These are phyloP conservation scores for Lithocarpus polystachyus DNA, from an alignment of 306 rosid genomes.

Conservation along the genomic window DNA sequence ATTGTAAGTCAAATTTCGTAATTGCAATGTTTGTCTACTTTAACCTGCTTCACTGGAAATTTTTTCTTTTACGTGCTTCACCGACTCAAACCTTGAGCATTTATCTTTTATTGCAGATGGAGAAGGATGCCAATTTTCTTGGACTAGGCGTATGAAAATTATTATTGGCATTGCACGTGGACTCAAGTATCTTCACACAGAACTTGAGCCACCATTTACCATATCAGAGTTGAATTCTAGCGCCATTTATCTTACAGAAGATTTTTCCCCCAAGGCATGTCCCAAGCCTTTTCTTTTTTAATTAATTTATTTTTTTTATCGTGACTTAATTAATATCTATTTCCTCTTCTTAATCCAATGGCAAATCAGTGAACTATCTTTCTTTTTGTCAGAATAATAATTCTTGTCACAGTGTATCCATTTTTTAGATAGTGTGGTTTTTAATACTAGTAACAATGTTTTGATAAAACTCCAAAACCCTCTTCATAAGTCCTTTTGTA, in stretches of 20 bases:
- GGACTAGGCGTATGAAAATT: constrained; percentile 90
- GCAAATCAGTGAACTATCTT: not conserved
- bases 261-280: constrained; percentile 88
- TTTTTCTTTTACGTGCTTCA: not conserved
- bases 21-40: not conserved
- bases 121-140: constrained; percentile 86
- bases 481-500: constrained; percentile 17
- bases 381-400: not conserved
- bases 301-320: not conserved
- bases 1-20: constrained; percentile 57
- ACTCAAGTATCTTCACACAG: constrained; percentile 80
- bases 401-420: not conserved
- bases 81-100: constrained; percentile 24
- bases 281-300: not conserved
- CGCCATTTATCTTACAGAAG: constrained; percentile 94
- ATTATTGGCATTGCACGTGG: constrained; percentile 83
- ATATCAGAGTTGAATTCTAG: constrained; percentile 88
- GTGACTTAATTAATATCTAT: not conserved
- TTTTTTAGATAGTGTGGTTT: not conserved
- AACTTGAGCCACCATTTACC: constrained; percentile 89
- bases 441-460: not conserved
- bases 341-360: not conserved
- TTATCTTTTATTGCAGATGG: constrained; percentile 47
- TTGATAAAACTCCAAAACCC: constrained; percentile 18
- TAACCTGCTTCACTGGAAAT: not conserved